A percentile compares a stretch with the other conserved stretches of the same genome.
Evolutionary conservation across 768 basidiomycete species (phyloP).

Genomic region (Psilocybe tampanensis): DNA sequence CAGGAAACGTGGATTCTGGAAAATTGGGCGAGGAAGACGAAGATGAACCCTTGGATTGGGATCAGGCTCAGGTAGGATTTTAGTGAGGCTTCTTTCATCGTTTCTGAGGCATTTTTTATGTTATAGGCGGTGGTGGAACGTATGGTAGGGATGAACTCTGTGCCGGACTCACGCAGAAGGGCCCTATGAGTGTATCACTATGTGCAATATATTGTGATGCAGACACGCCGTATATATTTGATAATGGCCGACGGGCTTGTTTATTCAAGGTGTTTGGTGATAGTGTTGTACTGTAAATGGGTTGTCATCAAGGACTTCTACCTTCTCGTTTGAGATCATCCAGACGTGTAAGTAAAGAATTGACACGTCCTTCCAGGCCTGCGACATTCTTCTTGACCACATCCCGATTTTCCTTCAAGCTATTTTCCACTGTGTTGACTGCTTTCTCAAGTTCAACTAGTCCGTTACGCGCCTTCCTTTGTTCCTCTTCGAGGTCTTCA

Average conservation of each 20-base stretch:
- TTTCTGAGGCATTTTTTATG: not conserved
- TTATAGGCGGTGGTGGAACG: constrained; percentile 56
- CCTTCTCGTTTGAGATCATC: constrained; percentile 37
- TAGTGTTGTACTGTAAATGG: not conserved
- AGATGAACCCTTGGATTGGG: constrained; percentile 67
- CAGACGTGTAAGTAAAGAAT: constrained; percentile 40
- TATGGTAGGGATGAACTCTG: constrained; percentile 57
- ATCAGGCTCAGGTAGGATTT: constrained; percentile 61
- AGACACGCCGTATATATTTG: not conserved
- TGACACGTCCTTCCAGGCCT: constrained; percentile 61
- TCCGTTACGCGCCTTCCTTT: constrained; percentile 61
- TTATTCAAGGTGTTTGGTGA: not conserved
- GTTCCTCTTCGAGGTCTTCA: constrained; percentile 68
- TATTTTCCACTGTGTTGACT: constrained; percentile 71
- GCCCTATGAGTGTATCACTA: constrained; percentile 18
- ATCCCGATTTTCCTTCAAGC: constrained; percentile 70
- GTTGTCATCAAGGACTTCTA: constrained; percentile 8
- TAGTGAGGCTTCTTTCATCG: not conserved
- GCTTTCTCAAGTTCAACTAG: constrained; percentile 72
- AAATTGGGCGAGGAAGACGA: constrained; percentile 60
- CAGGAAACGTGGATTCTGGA: constrained; percentile 50
- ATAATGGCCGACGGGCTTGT: not conserved
- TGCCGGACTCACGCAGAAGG: constrained; percentile 32
- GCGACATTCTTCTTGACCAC: constrained; percentile 75
- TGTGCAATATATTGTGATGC: not conserved